Evolutionary conservation across 208 protist genomes (phyloP), one percentile per base, ranked within the genome.

Genomic region (Leishmania mexicana): DNA sequence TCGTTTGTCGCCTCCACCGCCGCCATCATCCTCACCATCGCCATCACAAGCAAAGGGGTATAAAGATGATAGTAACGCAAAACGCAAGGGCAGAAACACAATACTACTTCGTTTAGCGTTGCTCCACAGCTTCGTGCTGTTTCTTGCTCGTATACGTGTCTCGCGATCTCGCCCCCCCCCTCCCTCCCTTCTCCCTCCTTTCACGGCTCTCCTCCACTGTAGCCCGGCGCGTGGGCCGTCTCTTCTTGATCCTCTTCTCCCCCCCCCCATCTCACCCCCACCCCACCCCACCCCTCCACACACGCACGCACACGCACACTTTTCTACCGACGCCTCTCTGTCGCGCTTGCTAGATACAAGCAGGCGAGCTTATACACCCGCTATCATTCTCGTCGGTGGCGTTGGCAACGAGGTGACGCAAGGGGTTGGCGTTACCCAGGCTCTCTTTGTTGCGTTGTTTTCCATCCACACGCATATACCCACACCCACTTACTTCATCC

Each of bases 271-370:
- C 2, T 54, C 51, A 21, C 51, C 13, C 17, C 17, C 51, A 19
- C 51, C 17, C 17, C 51, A 19, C 51, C 3, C 17, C 51, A 21
- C 17, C 51, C 51, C 51, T 21, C 51, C 51, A 21, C 2, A 13
- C 51, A 21, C 8, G 6, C 51, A 54, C 51, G 3, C 51, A 0
- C 51, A 54, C 51, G 51, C 28, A 28, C 42, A 72, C 15, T 71
- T 31, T 77, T 80, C 40, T 64, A 17, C 65, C 72, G 67, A 75
- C 28, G 58, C 58, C 58, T 53, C 58, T 77, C 64, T 79, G 7
- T 45, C 11, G 10, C 54, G 35, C 54, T 68, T 45, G 19, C 19
- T 45, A 82, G 81, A 77, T 53, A 81, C 53, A 45, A 49, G 40
- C 35, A 42, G 11, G 62, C 62, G 35, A 72, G 5, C 67, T 19